Percentiles rank a stretch among this genome's conserved stretches.
Evolutionary conservation across 1,139 yeast genomes (phyloP).

Genomic region (Entelexis paramagnoliae): DNA sequence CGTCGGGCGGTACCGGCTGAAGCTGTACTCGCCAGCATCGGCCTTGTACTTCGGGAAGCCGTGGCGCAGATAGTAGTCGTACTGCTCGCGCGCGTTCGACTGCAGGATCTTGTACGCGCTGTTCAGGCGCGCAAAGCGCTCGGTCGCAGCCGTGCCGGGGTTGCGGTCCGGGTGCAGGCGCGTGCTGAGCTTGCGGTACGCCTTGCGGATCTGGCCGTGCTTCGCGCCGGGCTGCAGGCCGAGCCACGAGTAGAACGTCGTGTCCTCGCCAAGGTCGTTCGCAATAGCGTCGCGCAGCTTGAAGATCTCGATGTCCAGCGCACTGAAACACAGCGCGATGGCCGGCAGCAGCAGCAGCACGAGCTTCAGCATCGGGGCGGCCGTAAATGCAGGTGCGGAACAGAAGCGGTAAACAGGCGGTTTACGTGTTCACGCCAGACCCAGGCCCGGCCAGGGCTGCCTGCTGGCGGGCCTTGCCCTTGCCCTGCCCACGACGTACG

Average conservation of each 20-base stretch:
- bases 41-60: conserved; percentile 72
- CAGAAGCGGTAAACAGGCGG: not conserved
- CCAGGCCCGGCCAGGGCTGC: too few relatives aligned
- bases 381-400: not conserved
- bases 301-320: conserved; percentile 74
- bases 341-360: conserved; percentile 17
- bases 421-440: not conserved
- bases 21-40: conserved; percentile 34
- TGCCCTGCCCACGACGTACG: not conserved
- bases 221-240: conserved; percentile 35
- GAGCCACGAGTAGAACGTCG: conserved; percentile 53
- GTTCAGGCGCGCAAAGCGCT: conserved; percentile 65
- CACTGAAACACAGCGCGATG: conserved; percentile 33
- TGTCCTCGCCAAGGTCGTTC: conserved; percentile 51
- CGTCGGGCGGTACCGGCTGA: conserved; percentile 41
- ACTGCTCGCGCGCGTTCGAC: conserved; percentile 54
- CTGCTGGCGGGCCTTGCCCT: too few relatives aligned
- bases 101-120: conserved; percentile 64
- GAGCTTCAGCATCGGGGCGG: not conserved
- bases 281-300: conserved; percentile 56
- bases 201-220: conserved; percentile 56
- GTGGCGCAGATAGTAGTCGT: conserved; percentile 69
- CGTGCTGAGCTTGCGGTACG: conserved; percentile 60
- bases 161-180: conserved; percentile 70
- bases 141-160: conserved; percentile 35